Evolutionary conservation across 2,329 filamentous ascomycete genomes (phyloP).

Genomic region (Penicillium sp.): DNA sequence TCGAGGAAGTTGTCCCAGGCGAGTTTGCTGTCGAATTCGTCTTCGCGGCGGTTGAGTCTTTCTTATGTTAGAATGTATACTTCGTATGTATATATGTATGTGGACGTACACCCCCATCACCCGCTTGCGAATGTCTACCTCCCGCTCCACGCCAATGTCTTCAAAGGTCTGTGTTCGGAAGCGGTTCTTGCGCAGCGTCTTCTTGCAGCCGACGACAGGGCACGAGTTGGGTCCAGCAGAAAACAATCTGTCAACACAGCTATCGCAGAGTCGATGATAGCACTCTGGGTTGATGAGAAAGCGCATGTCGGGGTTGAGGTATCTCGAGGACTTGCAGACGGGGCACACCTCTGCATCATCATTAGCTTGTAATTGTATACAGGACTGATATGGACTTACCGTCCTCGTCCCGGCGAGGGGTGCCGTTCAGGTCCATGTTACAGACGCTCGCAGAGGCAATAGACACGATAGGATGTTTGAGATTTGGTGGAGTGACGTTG

Average conservation of each 20-base stretch:
- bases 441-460: too few species aligned
- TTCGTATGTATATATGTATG: neutral
- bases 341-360: slow-evolving; percentile 71
- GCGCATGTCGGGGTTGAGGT: slow-evolving; percentile 88
- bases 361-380: neutral
- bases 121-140: slow-evolving; percentile 83
- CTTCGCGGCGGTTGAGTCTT: slow-evolving; percentile 76
- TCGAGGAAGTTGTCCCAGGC: slow-evolving; percentile 95
- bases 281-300: slow-evolving; percentile 98
- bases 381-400: slow-evolving; percentile 27
- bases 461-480: neutral
- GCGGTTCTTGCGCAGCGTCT: slow-evolving; percentile 76
- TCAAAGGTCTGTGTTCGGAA: slow-evolving; percentile 89
- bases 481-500: neutral
- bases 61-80: neutral
- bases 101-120: slow-evolving; percentile 57
- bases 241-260: slow-evolving; percentile 93
- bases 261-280: slow-evolving; percentile 98
- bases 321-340: slow-evolving; percentile 93
- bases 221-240: slow-evolving; percentile 86
- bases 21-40: slow-evolving; percentile 80
- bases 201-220: slow-evolving; percentile 81
- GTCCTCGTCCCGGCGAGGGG: slow-evolving; percentile 40
- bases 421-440: slow-evolving; percentile 23
- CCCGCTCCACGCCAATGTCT: slow-evolving; percentile 81